Evolutionary conservation across 805 yeast species (phyloP), one percentile per base, ranked within the genome.

Genomic region (Candida qinlingensis): DNA sequence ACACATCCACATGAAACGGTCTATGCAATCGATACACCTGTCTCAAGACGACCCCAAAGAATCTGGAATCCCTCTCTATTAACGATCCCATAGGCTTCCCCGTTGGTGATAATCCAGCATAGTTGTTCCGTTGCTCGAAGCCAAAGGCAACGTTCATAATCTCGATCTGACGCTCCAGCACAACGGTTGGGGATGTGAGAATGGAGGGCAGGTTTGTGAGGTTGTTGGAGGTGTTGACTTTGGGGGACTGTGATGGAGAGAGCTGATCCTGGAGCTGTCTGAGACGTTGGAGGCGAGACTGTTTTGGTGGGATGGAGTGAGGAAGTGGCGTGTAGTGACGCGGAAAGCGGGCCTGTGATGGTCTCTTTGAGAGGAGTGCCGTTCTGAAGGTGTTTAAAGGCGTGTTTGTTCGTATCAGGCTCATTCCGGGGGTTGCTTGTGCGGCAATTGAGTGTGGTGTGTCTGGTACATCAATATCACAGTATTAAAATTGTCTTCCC

Each of bases 101-200:
- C 53, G 71, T 56, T 0, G 85, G 75, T 63, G 88, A 85, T 80
- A 83, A 75, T 40, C 94, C 76, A 10, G 73, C 75, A 62, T 92
- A 92, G 54, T 75, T 71, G 63, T 91, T 92, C 2, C 94, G 88
- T 68, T 94, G 98, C 64, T 92, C 98, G 58, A 87, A 88, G 1
- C 97, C 97, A 10, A 91, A 61, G 46, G 90, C 76, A 13, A 94
- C 73, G 61, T 89, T 91, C 89, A 89, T 83, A 71, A 84, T 76
- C 68, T 94, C 98, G 27, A 94, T 72, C 61, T 87, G 86, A 49
- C 99, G 75, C 61, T 92, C 97, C 41, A 94, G 80, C 1, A 92
- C 89, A 25, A 92, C 65, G 5, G 92, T 85, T 1, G 97, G 97
- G 88, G 88, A 4, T 39, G 43, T 7, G 38, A 29, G 8, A 39